Percentiles rank a stretch among this genome's conserved stretches.
phyloP scores from a whole-genome alignment of 2,329 filamentous ascomycete genomes.

The Xylariales sp. region DNA sequence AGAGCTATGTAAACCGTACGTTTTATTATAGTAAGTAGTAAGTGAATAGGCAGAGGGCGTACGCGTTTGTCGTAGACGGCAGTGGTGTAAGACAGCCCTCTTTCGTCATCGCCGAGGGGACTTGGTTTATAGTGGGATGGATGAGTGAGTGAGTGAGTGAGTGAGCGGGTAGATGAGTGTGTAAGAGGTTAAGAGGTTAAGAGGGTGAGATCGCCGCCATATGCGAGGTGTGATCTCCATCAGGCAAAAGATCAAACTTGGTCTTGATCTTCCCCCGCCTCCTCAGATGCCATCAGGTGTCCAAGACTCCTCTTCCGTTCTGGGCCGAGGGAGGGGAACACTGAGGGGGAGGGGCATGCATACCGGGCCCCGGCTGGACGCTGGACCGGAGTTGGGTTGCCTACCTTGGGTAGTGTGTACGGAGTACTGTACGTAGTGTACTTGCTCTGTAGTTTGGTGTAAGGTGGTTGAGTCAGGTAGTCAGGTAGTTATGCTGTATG shows the following conservation, averaged over 20 bases:
- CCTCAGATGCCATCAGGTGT: slow-evolving; percentile 36
- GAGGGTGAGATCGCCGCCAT: slow-evolving; percentile 35
- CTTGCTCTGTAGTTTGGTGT: background rate
- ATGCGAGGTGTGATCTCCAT: slow-evolving; percentile 29
- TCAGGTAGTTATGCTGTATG: slow-evolving; percentile 25
- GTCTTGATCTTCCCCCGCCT: slow-evolving; percentile 30
- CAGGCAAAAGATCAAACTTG: slow-evolving; percentile 14
- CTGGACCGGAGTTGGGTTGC: slow-evolving; percentile 9
- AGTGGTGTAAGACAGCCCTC: slow-evolving; percentile 7
- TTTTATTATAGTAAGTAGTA: slow-evolving; percentile 2
- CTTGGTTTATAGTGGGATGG: slow-evolving; percentile 16
- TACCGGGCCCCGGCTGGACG: slow-evolving; percentile 25
- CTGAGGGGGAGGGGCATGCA: slow-evolving; percentile 29
- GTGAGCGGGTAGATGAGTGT: background rate
- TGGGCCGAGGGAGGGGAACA: slow-evolving; percentile 30
- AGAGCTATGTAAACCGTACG: slow-evolving; percentile 14
- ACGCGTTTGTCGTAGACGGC: slow-evolving; percentile 23
- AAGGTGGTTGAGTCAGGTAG: background rate
- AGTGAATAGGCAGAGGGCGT: slow-evolving; percentile 20
- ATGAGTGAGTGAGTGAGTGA: background rate
- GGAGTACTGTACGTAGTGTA: background rate
- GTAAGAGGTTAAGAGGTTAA: background rate
- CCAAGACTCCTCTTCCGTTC: slow-evolving; percentile 33
- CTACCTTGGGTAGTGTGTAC: background rate
- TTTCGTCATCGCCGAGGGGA: slow-evolving; percentile 26